Base-by-base conservation (phyloP, 202 grass and related monocot species). In the Setaria viridis region DNA sequence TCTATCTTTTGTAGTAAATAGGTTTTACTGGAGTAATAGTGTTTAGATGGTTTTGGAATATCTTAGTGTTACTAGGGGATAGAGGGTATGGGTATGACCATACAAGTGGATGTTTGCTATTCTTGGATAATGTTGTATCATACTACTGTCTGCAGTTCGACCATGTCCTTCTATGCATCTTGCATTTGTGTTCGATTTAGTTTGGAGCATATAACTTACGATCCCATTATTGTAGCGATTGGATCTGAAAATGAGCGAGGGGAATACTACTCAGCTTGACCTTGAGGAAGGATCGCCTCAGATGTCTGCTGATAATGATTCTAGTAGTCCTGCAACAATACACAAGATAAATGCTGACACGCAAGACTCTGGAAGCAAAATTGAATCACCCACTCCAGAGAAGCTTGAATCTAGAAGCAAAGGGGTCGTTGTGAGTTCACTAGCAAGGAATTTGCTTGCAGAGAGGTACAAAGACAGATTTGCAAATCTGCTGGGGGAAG, bases 341-440 rank as follows among this genome's bases (percentile, higher is more conserved):
- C 78, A 88, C 41, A 90, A 85, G 37, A 56, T 85, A 53, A 72
- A 80, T 80, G 29, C 21, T 69, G 42, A 88, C 21, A 70, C 71
- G 12, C 79, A 91, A 69, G 85, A 90, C 78, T 62, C 45, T 78
- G 82, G 25, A 79, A 80, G 67, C 53, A 86, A 80, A 49, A 82
- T 89, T 81, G 97, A 92, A 87, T 94, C 97, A 33, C 97, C 93
- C 32, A 93, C 90, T 74, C 93, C 88, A 42, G 92, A 93, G 74
- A 94, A 96, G 53, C 74, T 80, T 71, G 91, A 96, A 76, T 80
- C 78, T 69, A 84, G 83, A 83, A 96, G 85, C 46, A 88, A 88
- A 83, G 84, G 85, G 63, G 68, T 66, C 80, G 74, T 80, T 70
- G 79, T 93, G 80, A 83, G 91, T 69, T 89, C 88, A 74, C 85